Base-by-base conservation (phyloP, 495 filamentous ascomycete genomes). In the Aspergillus conjunctus region DNA sequence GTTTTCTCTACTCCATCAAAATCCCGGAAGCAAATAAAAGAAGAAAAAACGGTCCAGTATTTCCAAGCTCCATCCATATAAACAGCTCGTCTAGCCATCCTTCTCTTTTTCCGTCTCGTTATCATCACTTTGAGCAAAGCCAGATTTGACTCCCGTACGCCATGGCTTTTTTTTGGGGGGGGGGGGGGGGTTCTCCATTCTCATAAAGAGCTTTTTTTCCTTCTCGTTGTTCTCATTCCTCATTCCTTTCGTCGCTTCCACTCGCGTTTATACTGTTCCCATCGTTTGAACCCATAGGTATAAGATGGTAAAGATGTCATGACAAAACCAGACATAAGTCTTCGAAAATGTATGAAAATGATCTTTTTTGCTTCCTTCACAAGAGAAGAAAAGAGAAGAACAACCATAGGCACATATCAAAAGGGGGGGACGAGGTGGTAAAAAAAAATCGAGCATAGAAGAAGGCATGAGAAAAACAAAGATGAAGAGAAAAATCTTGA, bases 101-200 rank as follows among this genome's bases (percentile, higher is more conserved):
- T 17, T 41, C 17, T 54, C 57, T 50, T 58, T 48, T 62, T 63
- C 62, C 60, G 58, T 62, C 45, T 48, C 44, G 17, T 48, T 11
- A 48, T 48, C 49, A 66, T 67, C 66, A 67, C 56, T 67, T 64
- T 68, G 67, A 68, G 60, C 64, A 66, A 70, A 64, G 71, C 67
- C 66, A 75, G 63, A 68, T 68, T n/a, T 62, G 71, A 75, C 73
- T 73, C 73, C 71, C 63, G 69, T 71, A 72, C 73, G 73, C 75
- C 74, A 62, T 64, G 61, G 55, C 65, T 61, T 58, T 56, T 10
- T 34, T 34, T n/a, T n/a, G n/a, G n/a, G n/a, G n/a, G n/a, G n/a
- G n/a, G n/a, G n/a, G n/a, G n/a, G n/a, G n/a, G n/a, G n/a, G n/a
- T n/a, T n/a, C n/a, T 39, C 22, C n/a, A 20, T 49, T 54, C 17